Base-by-base conservation (phyloP, 2,329 filamentous ascomycete genomes). In the Paramyrothecium roridum region DNA sequence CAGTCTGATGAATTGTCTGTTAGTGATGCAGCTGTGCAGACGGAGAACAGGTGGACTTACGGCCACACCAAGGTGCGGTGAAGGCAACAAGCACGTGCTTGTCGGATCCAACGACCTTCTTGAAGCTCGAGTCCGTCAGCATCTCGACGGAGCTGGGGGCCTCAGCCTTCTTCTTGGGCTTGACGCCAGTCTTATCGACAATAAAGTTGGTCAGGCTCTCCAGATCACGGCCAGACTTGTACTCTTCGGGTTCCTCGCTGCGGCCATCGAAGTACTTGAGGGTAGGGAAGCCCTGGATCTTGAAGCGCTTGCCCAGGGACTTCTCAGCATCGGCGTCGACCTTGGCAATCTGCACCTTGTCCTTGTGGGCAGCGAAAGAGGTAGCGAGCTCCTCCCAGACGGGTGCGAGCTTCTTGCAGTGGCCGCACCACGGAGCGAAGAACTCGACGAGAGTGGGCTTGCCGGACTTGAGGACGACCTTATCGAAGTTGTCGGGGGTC, bases 261-360 rank as follows among this genome's bases (percentile, higher is more conserved):
- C 96, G 96, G 64, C 95, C 95, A 74, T 98, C 93, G 68, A 99
- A 99, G 83, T 85, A 99, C 77, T 99, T 99, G 68, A 99, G 78
- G 0, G 95, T 99, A 20, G 95, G 95, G 80, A 98, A 99, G 20
- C 96, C 96, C 75, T 95, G 88, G 50, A 99, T 84, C 47, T 89
- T 91, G 68, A 93, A 98, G 61, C 86, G 83, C 81, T 90, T 89
- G 63, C 93, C 93, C 59, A 99, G 80, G 19, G 84, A 79, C 73
- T 89, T 90, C 80, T 99, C 88, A 56, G 87, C 86, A 72, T 99
- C 95, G 56, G 93, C 95, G 70, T 99, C 93, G 63, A 99, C 93
- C 78, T 98, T 99, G 65, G 89, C 95, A 69, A 99, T 92, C 69
- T 88, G 87, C 54, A 99, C 85, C 72, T 89, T 83, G 68, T 83